Percentiles rank a stretch among this genome's conserved stretches.
Conservation (phyloP, 176 grass and related monocot species). For the Bromus sterilis region DNA sequence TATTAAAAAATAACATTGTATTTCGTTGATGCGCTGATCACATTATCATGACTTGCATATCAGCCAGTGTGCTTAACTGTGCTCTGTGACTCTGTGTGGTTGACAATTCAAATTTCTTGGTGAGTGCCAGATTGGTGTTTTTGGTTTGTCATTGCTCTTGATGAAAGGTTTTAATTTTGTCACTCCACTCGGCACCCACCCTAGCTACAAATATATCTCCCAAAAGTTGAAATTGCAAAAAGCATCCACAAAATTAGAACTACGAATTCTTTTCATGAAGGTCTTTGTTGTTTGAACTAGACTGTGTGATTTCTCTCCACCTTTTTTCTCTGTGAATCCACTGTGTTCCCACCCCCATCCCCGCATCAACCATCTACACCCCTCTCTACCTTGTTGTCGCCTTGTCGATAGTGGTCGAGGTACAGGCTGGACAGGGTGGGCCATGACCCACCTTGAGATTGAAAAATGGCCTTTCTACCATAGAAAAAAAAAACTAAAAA, state of each 20-base stretch:
- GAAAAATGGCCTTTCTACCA: no score
- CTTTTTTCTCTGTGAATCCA: background rate
- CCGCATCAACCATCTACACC: fast-evolving
- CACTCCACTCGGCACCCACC: background rate
- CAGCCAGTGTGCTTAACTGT: background rate
- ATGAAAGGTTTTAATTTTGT: background rate
- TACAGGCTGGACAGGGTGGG: no score
- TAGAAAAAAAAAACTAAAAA: no score
- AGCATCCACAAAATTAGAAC: background rate
- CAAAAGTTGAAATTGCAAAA: background rate
- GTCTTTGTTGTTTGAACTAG: background rate
- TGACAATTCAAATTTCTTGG: background rate
- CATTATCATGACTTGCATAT: background rate
- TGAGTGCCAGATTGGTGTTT: background rate
- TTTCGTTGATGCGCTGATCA: background rate
- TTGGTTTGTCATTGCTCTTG: background rate
- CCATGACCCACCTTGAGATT: no score
- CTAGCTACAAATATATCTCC: background rate
- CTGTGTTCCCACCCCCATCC: background rate
- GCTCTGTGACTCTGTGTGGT: background rate
- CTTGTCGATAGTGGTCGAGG: no score
- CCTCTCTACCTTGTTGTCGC: background rate
- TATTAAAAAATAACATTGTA: background rate
- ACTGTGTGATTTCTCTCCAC: background rate
- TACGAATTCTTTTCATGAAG: background rate